Conservation (phyloP, 257 asterid species). For the Rhazya stricta region DNA sequence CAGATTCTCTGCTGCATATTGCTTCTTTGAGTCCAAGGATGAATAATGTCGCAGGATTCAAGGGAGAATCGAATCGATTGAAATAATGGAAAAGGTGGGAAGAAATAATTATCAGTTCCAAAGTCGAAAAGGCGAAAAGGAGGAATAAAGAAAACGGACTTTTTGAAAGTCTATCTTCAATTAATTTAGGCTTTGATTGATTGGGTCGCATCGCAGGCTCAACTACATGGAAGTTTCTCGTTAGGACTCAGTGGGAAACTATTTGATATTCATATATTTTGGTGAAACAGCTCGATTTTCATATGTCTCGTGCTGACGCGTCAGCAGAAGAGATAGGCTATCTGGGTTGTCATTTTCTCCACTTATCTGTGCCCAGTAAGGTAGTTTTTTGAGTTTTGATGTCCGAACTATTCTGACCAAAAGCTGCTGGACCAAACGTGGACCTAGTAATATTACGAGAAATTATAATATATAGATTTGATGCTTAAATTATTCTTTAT, state of each 20-base stretch:
- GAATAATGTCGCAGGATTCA: neutral
- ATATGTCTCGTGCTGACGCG: too few species aligned
- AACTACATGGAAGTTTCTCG: neutral
- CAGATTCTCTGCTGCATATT: slow-evolving; percentile 15
- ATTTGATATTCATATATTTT: too few species aligned
- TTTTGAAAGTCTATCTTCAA: neutral
- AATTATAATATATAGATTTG: too few species aligned
- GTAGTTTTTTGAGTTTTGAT: too few species aligned
- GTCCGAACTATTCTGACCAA: too few species aligned
- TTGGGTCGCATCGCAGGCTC: neutral
- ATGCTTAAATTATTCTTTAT: too few species aligned
- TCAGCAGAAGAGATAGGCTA: too few species aligned
- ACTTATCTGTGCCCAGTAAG: too few species aligned
- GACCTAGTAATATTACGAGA: too few species aligned
- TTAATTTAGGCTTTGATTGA: neutral
- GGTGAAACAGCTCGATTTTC: too few species aligned
- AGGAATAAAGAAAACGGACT: neutral
- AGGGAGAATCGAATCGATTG: slow-evolving; percentile 11
- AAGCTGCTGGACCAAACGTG: too few species aligned
- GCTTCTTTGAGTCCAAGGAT: neutral
- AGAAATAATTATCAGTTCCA: neutral
- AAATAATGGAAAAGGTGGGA: slow-evolving; percentile 9
- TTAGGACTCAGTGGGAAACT: neutral
- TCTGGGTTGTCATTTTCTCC: too few species aligned
- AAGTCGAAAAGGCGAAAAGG: neutral